Evolutionary conservation across 2,329 filamentous ascomycete genomes (phyloP).

Genomic region (Talaromyces piceae): DNA sequence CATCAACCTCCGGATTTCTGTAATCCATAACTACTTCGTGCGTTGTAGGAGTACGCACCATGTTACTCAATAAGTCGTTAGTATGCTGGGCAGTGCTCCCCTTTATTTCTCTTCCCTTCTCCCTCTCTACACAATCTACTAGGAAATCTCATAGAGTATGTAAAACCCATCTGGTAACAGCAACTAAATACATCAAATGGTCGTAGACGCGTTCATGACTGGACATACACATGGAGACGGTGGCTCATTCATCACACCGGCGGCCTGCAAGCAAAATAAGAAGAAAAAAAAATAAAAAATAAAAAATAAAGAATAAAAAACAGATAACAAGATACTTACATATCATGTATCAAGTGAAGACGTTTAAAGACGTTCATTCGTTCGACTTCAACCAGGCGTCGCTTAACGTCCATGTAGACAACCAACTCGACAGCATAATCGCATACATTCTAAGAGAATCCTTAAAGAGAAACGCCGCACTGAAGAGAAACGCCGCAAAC

Average conservation of each 20-base stretch:
- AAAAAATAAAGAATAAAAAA: too few relatives aligned
- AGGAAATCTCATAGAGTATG: too few relatives aligned
- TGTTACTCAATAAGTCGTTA: too few relatives aligned
- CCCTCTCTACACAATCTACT: too few relatives aligned
- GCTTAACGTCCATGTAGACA: background rate
- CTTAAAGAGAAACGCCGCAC: constrained; percentile 16
- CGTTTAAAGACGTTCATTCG: background rate
- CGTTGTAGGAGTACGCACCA: too few relatives aligned
- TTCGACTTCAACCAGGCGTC: background rate
- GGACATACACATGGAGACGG: background rate
- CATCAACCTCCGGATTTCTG: background rate
- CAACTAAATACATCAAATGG: constrained; percentile 33
- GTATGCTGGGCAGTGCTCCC: too few relatives aligned
- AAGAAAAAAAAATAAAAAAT: too few relatives aligned
- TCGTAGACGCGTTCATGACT: constrained; percentile 18
- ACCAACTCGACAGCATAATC: too few relatives aligned
- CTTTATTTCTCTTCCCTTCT: too few relatives aligned
- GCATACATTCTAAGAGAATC: constrained; percentile 8
- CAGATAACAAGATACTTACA: background rate
- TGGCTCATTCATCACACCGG: background rate
- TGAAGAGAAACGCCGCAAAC: constrained; percentile 19
- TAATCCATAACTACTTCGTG: background rate
- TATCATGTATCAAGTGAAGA: background rate
- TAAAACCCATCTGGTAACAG: background rate
- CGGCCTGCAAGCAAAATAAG: background rate